Evolutionary conservation across 1,284 basidiomycete species (phyloP), one percentile per base, ranked within the genome.

Genomic region (Ceratorhiza oryzae-sativae): DNA sequence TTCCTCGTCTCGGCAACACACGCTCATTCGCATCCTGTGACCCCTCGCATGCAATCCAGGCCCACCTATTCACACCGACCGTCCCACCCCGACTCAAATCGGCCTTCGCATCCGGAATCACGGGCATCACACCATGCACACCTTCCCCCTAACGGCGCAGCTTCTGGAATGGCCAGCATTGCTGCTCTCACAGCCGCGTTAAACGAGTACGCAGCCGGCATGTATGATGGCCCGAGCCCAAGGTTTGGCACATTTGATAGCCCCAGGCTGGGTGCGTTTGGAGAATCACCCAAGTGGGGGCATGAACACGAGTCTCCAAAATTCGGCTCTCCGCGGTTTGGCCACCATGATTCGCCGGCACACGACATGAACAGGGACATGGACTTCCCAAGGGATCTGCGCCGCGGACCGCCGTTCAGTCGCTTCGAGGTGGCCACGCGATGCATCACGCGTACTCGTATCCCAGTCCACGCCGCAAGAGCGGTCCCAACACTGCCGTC

Each of bases 1-100:
- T 92, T 93, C 78, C 85, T 93, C 5, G 87, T 90, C 72, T 86
- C 89, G 15, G 80, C 81, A 60, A 78, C 79, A 13, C 88, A 87
- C 73, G 63, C 63, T n/a, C 63, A 67, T 45, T 71, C 23, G 60
- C 74, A 34, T 61, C 71, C 45, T 55, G 63, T 32, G 23, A 56
- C n/a, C 77, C 79, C 9, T 72, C 77, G 3, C 76, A 78, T 10
- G 62, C 75, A 25, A 75, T 82, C n/a, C 75, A 80, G 15, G 79
- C 77, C 53, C 74, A 80, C 20, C 56, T 68, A n/a, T 78, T 79
- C 3, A 73, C 75, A 49, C 56, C 39, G 0, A 25, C 77, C 63
- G 51, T 55, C 63, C n/a, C 55, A 61, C 20, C 39, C 59, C 20
- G 59, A 61, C 9, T 61, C 59, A 15, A 32, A 32, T 2, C 41